Evolutionary conservation across 352 stramenopile genomes (phyloP).

Genomic region (Phytophthora sojae): DNA sequence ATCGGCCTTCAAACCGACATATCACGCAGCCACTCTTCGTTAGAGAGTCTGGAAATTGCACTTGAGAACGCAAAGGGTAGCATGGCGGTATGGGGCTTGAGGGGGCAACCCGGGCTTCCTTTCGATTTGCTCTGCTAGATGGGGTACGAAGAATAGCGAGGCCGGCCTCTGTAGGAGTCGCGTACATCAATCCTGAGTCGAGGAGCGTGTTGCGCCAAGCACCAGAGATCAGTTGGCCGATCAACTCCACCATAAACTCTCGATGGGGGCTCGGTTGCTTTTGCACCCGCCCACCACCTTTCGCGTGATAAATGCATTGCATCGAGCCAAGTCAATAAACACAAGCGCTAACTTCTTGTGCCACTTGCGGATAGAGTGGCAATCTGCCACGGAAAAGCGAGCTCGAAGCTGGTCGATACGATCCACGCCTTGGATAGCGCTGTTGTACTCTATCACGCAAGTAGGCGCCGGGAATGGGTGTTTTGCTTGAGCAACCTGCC

Average conservation of each 20-base stretch:
- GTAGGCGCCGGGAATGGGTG: neutral
- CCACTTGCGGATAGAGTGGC: neutral
- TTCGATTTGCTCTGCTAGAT: neutral
- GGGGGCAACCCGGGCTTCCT: neutral
- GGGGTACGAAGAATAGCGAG: neutral
- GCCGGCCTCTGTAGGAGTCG: neutral
- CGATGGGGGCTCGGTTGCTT: neutral
- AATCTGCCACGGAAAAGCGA: neutral
- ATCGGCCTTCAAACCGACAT: neutral
- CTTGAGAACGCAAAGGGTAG: neutral
- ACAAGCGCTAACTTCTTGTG: neutral
- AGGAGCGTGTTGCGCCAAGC: neutral
- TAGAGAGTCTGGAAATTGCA: neutral
- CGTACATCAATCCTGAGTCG: neutral
- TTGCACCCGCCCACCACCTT: neutral
- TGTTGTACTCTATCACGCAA: neutral
- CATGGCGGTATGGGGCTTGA: neutral
- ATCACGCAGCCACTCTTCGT: neutral
- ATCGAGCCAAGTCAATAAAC: neutral
- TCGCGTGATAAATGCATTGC: neutral
- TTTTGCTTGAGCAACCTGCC: neutral
- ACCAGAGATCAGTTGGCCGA: neutral
- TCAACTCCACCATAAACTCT: neutral
- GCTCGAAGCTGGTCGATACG: neutral
- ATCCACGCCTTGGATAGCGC: neutral